Conservation (phyloP, 352 stramenopile species). For the Vaucheria bursata region DNA sequence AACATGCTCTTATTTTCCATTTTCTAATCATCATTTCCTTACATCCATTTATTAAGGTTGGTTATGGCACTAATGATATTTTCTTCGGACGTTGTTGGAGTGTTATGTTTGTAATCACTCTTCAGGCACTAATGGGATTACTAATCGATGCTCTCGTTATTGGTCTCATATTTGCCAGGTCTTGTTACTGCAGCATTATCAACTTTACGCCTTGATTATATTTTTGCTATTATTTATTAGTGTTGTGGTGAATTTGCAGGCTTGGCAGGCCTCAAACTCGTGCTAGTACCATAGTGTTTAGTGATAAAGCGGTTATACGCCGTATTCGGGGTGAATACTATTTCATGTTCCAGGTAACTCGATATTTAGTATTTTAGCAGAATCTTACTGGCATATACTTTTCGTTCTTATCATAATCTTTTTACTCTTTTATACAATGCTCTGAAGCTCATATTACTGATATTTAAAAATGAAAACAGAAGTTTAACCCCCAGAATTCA, state of each 20-base stretch:
- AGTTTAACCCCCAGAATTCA: no score
- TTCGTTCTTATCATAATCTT: no score
- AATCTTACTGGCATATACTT: no score
- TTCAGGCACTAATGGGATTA: slow-evolving; percentile 75
- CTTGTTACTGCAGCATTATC: not conserved
- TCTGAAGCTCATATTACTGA: no score
- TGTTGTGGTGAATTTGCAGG: slow-evolving; percentile 20
- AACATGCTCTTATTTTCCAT: no score
- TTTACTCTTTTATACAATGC: no score
- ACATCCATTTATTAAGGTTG: slow-evolving; percentile 56
- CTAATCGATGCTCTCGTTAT: slow-evolving; percentile 83
- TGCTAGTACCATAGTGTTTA: slow-evolving; percentile 85
- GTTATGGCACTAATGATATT: slow-evolving; percentile 65
- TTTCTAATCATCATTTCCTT: no score
- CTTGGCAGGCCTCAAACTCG: slow-evolving; percentile 78
- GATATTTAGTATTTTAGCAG: no score
- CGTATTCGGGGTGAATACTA: slow-evolving; percentile 75
- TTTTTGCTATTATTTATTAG: not conserved
- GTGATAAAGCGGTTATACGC: slow-evolving; percentile 75
- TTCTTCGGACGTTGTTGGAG: slow-evolving; percentile 81
- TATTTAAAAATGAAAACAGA: no score
- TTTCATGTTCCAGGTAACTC: slow-evolving; percentile 65
- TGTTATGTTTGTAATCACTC: slow-evolving; percentile 79
- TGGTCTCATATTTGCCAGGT: slow-evolving; percentile 79
- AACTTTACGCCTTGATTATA: no score